Evolutionary conservation across 2,329 filamentous ascomycete species (phyloP).

Genomic region (Coniochaeta prunicola): DNA sequence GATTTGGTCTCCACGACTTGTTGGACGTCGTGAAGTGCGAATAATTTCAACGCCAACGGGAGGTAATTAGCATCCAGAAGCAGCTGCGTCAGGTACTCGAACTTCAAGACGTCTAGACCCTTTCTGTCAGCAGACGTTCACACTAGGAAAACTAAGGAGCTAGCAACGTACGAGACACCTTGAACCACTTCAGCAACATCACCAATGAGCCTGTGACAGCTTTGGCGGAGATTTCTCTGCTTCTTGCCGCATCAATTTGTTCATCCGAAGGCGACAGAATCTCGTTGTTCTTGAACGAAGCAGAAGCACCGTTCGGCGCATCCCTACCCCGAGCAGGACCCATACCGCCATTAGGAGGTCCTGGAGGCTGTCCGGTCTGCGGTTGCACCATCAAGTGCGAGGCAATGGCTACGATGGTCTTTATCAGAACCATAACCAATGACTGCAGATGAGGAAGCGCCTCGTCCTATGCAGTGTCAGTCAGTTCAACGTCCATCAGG

Average conservation of each 20-base stretch:
- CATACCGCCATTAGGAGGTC: constrained; percentile 32
- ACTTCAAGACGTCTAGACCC: constrained; percentile 75
- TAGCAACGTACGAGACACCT: constrained; percentile 72
- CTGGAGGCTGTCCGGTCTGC: constrained; percentile 35
- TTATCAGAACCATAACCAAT: constrained; percentile 84
- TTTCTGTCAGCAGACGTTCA: neutral
- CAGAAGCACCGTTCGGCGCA: constrained; percentile 21
- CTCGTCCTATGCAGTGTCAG: constrained; percentile 44
- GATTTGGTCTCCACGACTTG: constrained; percentile 79
- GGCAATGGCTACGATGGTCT: constrained; percentile 80
- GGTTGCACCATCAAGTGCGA: constrained; percentile 68
- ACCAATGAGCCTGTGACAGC: constrained; percentile 85
- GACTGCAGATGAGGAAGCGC: constrained; percentile 85
- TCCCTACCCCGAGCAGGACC: constrained; percentile 24
- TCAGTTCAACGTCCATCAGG: constrained; percentile 25
- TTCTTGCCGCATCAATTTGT: constrained; percentile 74
- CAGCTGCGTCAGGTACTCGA: constrained; percentile 90
- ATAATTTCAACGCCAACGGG: constrained; percentile 84
- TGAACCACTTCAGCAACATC: constrained; percentile 92
- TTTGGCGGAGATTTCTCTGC: constrained; percentile 82
- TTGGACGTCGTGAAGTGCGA: constrained; percentile 90
- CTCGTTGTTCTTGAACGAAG: constrained; percentile 24
- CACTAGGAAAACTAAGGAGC: neutral
- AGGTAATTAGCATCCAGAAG: constrained; percentile 93
- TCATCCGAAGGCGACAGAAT: constrained; percentile 52